A percentile compares a stretch with the other conserved stretches of the same genome.
Evolutionary conservation across 129 eudicot species (phyloP).

Genomic region (Escallonia herrerae): DNA sequence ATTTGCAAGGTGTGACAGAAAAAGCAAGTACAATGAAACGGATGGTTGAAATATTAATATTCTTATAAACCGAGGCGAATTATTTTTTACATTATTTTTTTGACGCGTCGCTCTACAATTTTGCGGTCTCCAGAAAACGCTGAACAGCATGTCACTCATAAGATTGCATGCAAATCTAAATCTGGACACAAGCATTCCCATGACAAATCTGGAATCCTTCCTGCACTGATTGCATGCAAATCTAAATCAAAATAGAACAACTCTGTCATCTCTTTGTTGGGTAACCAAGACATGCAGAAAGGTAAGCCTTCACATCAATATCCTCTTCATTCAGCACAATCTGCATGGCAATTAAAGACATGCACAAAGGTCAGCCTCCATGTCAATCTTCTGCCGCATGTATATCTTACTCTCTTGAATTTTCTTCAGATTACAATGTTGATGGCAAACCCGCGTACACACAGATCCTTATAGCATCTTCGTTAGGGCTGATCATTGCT

Average conservation of each 20-base stretch:
- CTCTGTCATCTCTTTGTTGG: conserved; percentile 12
- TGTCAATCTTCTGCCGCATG: neutral
- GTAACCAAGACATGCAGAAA: conserved; percentile 33
- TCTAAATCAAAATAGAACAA: neutral
- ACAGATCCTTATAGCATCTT: conserved; percentile 66
- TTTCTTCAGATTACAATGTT: conserved; percentile 14
- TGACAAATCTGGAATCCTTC: conserved; percentile 6
- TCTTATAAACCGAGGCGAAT: neutral
- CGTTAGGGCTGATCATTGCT: conserved; percentile 66
- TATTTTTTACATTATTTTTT: neutral
- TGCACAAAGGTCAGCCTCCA: neutral
- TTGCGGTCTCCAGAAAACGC: neutral
- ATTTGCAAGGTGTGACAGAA: too few species aligned
- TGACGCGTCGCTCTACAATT: too few species aligned
- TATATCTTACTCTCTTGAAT: neutral
- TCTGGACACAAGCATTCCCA: neutral
- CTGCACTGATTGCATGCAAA: conserved; percentile 5
- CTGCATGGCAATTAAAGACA: neutral
- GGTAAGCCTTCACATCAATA: neutral
- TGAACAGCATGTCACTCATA: neutral
- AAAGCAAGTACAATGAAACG: too few species aligned
- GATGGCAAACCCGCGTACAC: conserved; percentile 31
- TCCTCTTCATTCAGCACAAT: neutral
- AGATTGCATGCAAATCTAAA: conserved; percentile 15
- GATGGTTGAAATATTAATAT: neutral